phyloP scores from a whole-genome alignment of 495 filamentous ascomycete genomes.

The Penicillium verhagenii region DNA sequence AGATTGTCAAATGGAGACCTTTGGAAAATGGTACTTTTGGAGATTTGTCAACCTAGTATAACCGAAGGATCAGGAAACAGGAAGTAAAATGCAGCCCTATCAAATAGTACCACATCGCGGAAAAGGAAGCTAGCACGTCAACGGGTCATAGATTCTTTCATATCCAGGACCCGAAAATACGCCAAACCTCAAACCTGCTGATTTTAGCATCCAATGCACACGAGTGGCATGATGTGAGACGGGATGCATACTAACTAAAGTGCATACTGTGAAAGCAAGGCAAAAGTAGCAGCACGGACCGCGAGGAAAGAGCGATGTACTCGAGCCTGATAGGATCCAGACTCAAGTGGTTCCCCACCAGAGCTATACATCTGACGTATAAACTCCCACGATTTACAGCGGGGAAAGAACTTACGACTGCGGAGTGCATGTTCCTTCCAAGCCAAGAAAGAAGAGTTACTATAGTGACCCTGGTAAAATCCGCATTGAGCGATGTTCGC shows the following conservation, averaged over 20 bases:
- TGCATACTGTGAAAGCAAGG: background rate
- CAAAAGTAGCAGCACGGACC: background rate
- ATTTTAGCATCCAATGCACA: background rate
- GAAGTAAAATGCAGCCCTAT: too few species aligned
- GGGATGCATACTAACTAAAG: too few species aligned
- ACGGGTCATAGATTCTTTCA: too few species aligned
- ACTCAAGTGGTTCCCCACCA: background rate
- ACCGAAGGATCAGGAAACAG: too few species aligned
- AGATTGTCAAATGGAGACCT: too few species aligned
- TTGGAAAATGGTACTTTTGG: too few species aligned
- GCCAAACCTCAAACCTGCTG: too few species aligned
- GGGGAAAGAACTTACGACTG: background rate
- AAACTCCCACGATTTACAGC: background rate
- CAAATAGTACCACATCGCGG: too few species aligned
- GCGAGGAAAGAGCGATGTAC: background rate
- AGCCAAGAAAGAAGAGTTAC: too few species aligned
- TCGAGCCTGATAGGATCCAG: background rate
- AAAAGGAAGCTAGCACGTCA: too few species aligned
- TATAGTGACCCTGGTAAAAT: background rate
- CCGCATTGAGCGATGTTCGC: conserved; percentile 14
- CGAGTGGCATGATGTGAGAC: background rate
- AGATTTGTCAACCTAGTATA: too few species aligned
- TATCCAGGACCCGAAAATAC: too few species aligned
- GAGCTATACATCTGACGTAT: background rate
- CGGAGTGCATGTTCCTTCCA: background rate